Evolutionary conservation across 352 stramenopile genomes (phyloP).

Genomic region (Phytophthora vignae): DNA sequence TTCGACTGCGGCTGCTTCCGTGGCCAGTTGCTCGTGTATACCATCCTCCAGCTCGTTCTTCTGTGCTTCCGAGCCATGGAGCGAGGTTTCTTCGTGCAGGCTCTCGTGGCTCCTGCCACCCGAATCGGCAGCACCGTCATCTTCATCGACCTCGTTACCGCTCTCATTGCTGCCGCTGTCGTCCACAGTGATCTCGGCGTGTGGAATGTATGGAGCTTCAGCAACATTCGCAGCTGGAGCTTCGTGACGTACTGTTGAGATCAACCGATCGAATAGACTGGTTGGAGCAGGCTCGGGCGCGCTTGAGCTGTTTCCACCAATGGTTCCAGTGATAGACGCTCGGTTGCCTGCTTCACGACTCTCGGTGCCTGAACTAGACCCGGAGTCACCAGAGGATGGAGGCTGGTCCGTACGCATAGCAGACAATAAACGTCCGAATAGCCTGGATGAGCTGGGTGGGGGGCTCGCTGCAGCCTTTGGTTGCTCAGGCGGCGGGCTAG

Average conservation of each 20-base stretch:
- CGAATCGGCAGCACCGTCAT: neutral
- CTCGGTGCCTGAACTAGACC: neutral
- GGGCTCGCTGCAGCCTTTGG: slow-evolving; percentile 6
- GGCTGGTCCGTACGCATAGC: slow-evolving; percentile 11
- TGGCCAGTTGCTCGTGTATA: neutral
- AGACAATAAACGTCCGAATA: slow-evolving; percentile 13
- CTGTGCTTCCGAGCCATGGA: neutral
- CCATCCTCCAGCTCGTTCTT: neutral
- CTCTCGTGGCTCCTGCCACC: neutral
- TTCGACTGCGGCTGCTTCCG: slow-evolving; percentile 11
- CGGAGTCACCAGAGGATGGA: neutral
- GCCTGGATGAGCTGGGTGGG: slow-evolving; percentile 2
- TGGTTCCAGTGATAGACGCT: neutral
- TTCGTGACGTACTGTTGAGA: slow-evolving; percentile 10
- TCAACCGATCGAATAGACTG: slow-evolving; percentile 9
- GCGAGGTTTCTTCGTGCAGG: neutral
- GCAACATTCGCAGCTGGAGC: neutral
- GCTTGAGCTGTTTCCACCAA: neutral
- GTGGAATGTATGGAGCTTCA: slow-evolving; percentile 1
- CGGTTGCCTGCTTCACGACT: neutral
- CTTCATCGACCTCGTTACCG: neutral
- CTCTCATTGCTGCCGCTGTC: neutral
- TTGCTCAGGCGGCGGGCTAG: neutral
- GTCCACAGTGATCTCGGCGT: slow-evolving; percentile 17
- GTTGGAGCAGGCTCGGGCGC: neutral